Conservation (phyloP, 352 stramenopile genomes). For the Poterioochromonas sp. region DNA sequence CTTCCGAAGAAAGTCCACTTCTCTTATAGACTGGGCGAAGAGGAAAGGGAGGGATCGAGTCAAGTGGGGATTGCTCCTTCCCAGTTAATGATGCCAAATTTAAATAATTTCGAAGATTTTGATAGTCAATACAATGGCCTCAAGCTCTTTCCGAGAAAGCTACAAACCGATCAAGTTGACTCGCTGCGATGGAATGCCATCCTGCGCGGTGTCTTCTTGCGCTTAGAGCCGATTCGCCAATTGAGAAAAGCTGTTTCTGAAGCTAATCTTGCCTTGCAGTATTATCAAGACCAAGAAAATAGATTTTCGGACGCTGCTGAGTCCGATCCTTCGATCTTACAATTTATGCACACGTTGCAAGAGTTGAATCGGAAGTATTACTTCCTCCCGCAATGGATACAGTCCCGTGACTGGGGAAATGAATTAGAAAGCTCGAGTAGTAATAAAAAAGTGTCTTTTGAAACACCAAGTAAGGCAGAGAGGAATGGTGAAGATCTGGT, state of each 20-base stretch:
- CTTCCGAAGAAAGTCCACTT: not conserved
- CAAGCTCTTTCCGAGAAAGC: not conserved
- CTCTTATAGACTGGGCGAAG: not conserved
- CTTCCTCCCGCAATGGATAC: no score
- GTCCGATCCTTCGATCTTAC: not conserved
- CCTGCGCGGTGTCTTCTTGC: not conserved
- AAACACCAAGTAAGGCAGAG: not conserved
- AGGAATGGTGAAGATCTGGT: no score
- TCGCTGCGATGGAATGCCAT: not conserved
- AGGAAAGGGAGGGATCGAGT: not conserved
- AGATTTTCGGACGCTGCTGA: not conserved
- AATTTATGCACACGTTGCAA: not conserved
- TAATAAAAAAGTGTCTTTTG: not conserved
- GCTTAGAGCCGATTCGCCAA: not conserved
- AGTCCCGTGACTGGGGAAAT: no score
- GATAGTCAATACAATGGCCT: slow-evolving; percentile 27
- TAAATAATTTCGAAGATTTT: not conserved
- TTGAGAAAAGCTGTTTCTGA: not conserved
- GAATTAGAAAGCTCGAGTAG: not conserved
- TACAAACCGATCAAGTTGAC: not conserved
- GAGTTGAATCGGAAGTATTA: no score
- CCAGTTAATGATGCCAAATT: not conserved
- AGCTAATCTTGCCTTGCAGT: not conserved
- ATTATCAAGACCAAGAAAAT: not conserved
- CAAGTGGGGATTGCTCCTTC: not conserved